Evolutionary conservation across 1,139 yeast genomes (phyloP), one percentile per base, ranked within the genome.

Genomic region (Trichomonascaceae sp.): DNA sequence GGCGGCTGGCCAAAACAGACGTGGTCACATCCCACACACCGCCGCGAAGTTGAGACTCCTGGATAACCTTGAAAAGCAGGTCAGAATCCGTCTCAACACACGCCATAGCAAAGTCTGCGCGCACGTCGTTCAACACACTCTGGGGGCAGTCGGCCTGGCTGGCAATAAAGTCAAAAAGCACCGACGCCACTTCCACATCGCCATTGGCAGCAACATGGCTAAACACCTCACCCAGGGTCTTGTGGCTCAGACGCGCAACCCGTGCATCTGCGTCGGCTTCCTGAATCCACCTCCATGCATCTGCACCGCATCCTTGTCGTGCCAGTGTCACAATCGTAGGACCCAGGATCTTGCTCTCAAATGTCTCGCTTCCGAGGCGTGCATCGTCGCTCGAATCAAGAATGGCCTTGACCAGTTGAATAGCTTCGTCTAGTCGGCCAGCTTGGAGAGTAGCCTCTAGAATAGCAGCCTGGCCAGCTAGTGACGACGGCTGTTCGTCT

Each of bases 201-300:
- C 43, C 44, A 4, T 47, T 38, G 3, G 37, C 43, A 30, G 45
- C 47, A 13, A 41, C 41, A 13, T 35, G 43, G 4, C 47, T 40
- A 36, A 45, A 46, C 26, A 42, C 38, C 13, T 26, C 43, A 9
- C 35, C 37, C 11, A 57, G 34, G 9, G 51, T 27, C 2, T 33
- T 33, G 4, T 37, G 22, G 9, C 41, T 37, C n/a, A 52, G 34
- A 2, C 43, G 32, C 16, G 41, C 39, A 22, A 48, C 32, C 13
- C 43, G 28, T 3, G 32, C 30, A 32, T 54, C 56, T 8, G 26
- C 18, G 15, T 46, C 50, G n/a, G 48, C 36, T 17, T 44, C 31
- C 30, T 43, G 41, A 17, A 55, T 42, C 64, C 65, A 60, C 3
- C 42, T 41, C 51, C 58, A 50, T 4, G 60, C 59, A 3, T 56